phyloP scores from a whole-genome alignment of 768 basidiomycete genomes.

The Fomitopsis pulvina region DNA sequence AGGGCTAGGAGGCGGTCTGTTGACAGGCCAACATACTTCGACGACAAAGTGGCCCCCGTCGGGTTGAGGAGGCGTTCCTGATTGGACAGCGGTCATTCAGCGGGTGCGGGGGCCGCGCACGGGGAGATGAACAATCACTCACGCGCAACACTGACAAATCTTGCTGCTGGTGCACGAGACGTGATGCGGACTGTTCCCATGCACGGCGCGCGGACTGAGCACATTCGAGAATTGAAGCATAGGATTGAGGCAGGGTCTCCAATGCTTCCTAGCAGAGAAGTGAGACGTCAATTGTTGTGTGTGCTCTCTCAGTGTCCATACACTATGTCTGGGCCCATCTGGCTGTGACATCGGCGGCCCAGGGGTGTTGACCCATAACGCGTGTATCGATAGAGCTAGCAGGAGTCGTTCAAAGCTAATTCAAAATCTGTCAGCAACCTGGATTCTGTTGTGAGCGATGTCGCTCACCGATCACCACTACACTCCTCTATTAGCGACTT shows the following conservation, averaged over 20 bases:
- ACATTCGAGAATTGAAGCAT: constrained; percentile 26
- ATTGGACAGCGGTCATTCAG: not conserved
- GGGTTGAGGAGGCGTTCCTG: constrained; percentile 13
- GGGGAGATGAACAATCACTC: not conserved
- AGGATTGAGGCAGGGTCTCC: constrained; percentile 27
- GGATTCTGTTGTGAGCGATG: not conserved
- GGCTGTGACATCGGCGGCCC: not conserved
- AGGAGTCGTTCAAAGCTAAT: constrained; percentile 46
- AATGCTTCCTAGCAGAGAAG: constrained; percentile 17
- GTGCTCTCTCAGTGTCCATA: not conserved
- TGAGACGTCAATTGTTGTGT: not conserved
- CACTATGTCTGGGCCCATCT: not conserved
- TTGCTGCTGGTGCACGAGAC: constrained; percentile 26
- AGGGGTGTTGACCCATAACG: constrained; percentile 26
- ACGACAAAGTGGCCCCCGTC: constrained; percentile 1
- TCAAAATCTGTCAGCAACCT: not conserved
- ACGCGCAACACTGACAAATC: constrained; percentile 25
- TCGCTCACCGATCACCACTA: constrained; percentile 38
- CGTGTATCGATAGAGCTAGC: constrained; percentile 46
- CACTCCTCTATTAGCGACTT: constrained; percentile 53
- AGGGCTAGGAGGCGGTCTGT: constrained; percentile 13
- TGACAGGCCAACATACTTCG: constrained; percentile 12
- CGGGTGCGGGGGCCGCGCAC: not conserved
- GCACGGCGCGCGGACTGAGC: constrained; percentile 25
- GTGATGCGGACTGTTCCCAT: constrained; percentile 34